phyloP scores from a whole-genome alignment of 257 asterid genomes.

The Scutellaria barbata region DNA sequence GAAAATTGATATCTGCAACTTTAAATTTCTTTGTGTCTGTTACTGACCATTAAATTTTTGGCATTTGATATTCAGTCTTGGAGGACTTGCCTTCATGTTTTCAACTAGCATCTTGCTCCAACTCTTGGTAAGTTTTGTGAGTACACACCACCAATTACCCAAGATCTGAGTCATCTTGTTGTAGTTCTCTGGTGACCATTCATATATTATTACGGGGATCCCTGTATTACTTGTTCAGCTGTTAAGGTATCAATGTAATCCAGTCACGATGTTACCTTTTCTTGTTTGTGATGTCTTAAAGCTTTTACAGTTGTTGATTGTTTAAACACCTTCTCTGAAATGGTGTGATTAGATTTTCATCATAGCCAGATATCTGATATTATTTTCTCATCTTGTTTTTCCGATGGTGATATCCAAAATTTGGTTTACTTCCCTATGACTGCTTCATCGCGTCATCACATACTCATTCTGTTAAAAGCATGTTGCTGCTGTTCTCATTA shows the following conservation, averaged over 20 bases:
- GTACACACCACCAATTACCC: constrained; percentile 4
- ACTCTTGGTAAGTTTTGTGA: constrained; percentile 67
- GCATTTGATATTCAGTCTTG: constrained; percentile 71
- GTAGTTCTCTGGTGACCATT: constrained; percentile 20
- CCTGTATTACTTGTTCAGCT: constrained; percentile 22
- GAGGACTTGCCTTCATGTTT: constrained; percentile 99
- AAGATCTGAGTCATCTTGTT: constrained; percentile 17
- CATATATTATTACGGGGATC: constrained; percentile 18
- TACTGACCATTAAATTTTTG: constrained; percentile 30
- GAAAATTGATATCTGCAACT: constrained; percentile 22
- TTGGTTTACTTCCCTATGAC: constrained; percentile 3
- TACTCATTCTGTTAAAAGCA: constrained; percentile 23
- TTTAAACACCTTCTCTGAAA: constrained; percentile 1
- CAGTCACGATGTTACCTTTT: constrained; percentile 5
- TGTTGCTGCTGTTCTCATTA: constrained; percentile 16
- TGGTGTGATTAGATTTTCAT: not conserved
- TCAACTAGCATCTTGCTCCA: constrained; percentile 92
- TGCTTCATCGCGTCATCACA: constrained; percentile 20
- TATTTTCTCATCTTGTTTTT: not conserved
- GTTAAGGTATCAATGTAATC: constrained; percentile 1
- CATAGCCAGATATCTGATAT: constrained; percentile 14
- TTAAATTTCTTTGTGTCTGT: constrained; percentile 22
- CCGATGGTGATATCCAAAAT: not conserved
- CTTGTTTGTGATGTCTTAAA: not conserved
- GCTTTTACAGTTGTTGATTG: not conserved